These are phyloP conservation scores for Nakazawaea ernobii DNA, from an alignment of 805 yeast species.

Conservation along the genomic window DNA sequence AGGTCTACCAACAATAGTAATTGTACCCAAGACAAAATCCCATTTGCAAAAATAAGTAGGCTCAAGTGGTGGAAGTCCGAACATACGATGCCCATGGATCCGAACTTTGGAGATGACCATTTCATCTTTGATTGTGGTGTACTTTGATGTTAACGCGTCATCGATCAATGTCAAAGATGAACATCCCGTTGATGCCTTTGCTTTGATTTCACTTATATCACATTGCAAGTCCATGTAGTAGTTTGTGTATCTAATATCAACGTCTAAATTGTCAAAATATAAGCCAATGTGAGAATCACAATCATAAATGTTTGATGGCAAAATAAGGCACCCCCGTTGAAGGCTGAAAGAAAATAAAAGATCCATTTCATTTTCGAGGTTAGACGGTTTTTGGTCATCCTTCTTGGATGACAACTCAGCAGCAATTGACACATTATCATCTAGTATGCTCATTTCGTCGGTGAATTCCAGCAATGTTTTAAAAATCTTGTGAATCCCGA, in stretches of 20 bases:
- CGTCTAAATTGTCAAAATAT: conserved; percentile 57
- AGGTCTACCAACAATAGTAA: conserved; percentile 47
- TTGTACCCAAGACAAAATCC: conserved; percentile 66
- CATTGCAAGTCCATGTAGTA: conserved; percentile 92
- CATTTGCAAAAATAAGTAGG: conserved; percentile 88
- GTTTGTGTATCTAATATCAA: conserved; percentile 82
- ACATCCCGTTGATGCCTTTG: conserved; percentile 16
- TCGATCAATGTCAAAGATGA: conserved; percentile 18
- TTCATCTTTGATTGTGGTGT: conserved; percentile 29
- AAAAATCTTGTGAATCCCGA: conserved; percentile 82
- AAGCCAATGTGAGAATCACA: conserved; percentile 56
- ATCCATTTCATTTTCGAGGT: conserved; percentile 70
- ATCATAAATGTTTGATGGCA: conserved; percentile 73
- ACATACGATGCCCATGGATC: conserved; percentile 86
- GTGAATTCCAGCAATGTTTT: conserved; percentile 82
- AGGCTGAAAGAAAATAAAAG: conserved; percentile 68
- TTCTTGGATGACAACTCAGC: conserved; percentile 1
- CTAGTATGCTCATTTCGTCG: conserved; percentile 14
- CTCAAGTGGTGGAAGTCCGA: conserved; percentile 85
- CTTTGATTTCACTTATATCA: conserved; percentile 54
- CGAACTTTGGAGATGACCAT: conserved; percentile 52
- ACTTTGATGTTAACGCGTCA: conserved; percentile 19
- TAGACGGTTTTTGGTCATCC: conserved; percentile 24
- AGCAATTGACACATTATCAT: conserved; percentile 7
- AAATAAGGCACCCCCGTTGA: conserved; percentile 58